phyloP scores from a whole-genome alignment of 371 early-diverging fungal species.

The Blakeslea trispora region DNA sequence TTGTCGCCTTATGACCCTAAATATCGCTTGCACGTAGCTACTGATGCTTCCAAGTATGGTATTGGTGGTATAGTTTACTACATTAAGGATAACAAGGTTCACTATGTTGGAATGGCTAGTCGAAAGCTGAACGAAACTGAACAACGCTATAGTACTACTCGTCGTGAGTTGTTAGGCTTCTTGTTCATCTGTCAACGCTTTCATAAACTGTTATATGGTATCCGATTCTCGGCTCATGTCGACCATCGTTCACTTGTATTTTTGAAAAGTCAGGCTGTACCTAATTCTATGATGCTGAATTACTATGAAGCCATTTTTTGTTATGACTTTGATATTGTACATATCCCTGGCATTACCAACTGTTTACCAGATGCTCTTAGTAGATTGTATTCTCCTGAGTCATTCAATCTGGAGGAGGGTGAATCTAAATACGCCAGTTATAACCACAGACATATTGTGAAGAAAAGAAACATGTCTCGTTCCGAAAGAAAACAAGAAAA shows the following conservation, averaged over 20 bases:
- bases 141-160: neutral
- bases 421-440: neutral
- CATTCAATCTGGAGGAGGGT: conserved; percentile 7
- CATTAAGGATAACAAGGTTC: neutral
- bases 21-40: conserved; percentile 4
- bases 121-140: neutral
- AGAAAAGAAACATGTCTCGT: neutral
- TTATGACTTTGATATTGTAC: conserved; percentile 7
- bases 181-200: neutral
- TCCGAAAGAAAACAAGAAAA: too few relatives aligned
- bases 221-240: neutral
- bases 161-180: conserved; percentile 5
- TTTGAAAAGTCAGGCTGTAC: conserved; percentile 9
- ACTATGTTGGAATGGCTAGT: conserved; percentile 8
- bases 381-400: neutral
- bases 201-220: conserved; percentile 4
- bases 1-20: conserved; percentile 1
- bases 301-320: conserved; percentile 20
- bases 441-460: neutral
- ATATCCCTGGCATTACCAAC: conserved; percentile 13
- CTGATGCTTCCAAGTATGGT: conserved; percentile 11
- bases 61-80: conserved; percentile 8
- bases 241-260: conserved; percentile 5
- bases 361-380: conserved; percentile 1
- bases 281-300: conserved; percentile 8